A percentile compares a stretch with the other conserved stretches of the same genome.
Conservation (phyloP, 2,329 filamentous ascomycete genomes). For the Coniochaeta prunicola region DNA sequence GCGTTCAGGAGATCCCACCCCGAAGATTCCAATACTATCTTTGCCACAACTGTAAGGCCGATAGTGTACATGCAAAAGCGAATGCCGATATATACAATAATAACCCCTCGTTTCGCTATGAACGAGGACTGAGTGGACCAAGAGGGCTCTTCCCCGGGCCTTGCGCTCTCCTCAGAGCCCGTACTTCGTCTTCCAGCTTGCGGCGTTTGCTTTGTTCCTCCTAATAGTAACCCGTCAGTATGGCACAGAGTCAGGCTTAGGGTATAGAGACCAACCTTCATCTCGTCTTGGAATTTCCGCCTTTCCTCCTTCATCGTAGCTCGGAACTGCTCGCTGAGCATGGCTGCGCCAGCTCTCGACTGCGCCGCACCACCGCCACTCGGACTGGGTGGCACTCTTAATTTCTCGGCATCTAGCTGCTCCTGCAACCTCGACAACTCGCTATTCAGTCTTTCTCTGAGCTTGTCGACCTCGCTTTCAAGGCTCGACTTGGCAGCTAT, state of each 20-base stretch:
- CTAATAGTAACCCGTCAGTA: constrained; percentile 27
- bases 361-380: constrained; percentile 22
- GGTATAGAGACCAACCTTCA: constrained; percentile 31
- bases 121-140: constrained; percentile 25
- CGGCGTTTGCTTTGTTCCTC: constrained; percentile 41
- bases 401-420: constrained; percentile 41
- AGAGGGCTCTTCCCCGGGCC: constrained; percentile 35
- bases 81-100: not conserved
- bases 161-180: constrained; percentile 32
- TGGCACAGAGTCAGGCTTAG: not conserved
- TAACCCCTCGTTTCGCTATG: not conserved
- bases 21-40: not conserved
- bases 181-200: constrained; percentile 44
- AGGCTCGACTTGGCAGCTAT: constrained; percentile 25
- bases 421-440: constrained; percentile 39
- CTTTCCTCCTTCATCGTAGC: constrained; percentile 49
- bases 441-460: constrained; percentile 31
- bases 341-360: constrained; percentile 35
- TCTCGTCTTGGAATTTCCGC: constrained; percentile 48
- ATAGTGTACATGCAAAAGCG: not conserved
- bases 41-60: not conserved
- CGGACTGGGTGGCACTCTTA: constrained; percentile 27
- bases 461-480: constrained; percentile 28
- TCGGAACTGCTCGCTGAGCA: constrained; percentile 50
- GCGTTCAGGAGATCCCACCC: not conserved